Evolutionary conservation across 148 eudicot species (phyloP), one percentile per base, ranked within the genome.

Genomic region (Suaeda aralocaspica): DNA sequence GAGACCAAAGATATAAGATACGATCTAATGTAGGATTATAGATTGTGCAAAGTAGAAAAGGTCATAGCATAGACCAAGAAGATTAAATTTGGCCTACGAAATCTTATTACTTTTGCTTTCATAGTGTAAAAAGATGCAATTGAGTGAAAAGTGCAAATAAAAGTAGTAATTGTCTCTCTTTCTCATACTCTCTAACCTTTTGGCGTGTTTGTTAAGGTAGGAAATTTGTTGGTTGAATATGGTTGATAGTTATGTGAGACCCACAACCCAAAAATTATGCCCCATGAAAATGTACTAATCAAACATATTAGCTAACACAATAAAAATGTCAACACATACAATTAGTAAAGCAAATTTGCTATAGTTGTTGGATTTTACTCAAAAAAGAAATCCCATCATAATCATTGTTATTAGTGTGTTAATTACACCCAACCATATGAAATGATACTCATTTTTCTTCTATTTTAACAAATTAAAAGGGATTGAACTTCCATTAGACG

Each of bases 181-280:
- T 14, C 39, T 48, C 57, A 28, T 26, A 19, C 39, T 60, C 6
- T 50, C 21, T 56, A 41, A 52, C 70, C 69, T 66, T 72, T 48
- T 73, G 46, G 74, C 81, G 74, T 78, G 74, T 68, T 46, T 74
- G 46, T 74, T 64, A 78, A 78, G 77, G 34, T 44, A 39, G 21
- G 7, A 78, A 26, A 68, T 46, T 59, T 21, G 55, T 4, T 67
- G 71, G 67, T 59, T 72, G 29, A 19, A 45, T 59, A 12, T 64
- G 45, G 55, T 72, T 66, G 29, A 49, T 67, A 33, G 26, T 28
- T 66, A 24, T 67, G 66, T 59, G 31, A 39, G 52, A 3, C 18
- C 51, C 41, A 6, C 53, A 3, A n/a, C 30, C 28, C 64, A 31
- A 48, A 60, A 30, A 46, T 31, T 19, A 59, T 56, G 45, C 29